Evolutionary conservation across 805 yeast genomes (phyloP).

Genomic region (Debaryomyces tyrocola): DNA sequence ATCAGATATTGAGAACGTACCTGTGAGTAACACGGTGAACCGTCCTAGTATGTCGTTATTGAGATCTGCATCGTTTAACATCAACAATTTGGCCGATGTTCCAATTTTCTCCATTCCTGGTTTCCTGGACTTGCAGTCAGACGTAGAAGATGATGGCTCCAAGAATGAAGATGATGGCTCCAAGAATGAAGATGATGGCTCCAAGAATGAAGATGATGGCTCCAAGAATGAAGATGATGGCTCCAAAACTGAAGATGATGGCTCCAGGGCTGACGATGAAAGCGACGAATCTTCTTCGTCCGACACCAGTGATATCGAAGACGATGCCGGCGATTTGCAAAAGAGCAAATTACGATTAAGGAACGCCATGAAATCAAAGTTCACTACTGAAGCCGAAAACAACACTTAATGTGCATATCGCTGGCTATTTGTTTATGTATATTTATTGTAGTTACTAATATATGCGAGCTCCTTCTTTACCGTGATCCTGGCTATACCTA

Average conservation of each 20-base stretch:
- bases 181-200: constrained; percentile 1
- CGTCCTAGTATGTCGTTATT: background rate
- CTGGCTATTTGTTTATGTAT: too few species aligned
- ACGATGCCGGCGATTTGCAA: background rate
- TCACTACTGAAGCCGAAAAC: background rate
- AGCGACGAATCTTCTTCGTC: too few species aligned
- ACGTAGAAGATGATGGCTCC: constrained; percentile 2
- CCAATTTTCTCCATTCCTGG: constrained; percentile 24
- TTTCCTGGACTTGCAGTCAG: constrained; percentile 4
- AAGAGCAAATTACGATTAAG: background rate
- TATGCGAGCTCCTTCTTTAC: too few species aligned
- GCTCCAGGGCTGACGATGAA: constrained; percentile 1
- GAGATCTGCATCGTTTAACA: background rate
- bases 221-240: background rate
- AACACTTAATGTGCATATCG: too few species aligned
- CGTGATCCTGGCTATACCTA: too few species aligned
- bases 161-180: background rate
- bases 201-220: constrained; percentile 1
- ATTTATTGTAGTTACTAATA: too few species aligned
- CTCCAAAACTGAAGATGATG: constrained; percentile 3
- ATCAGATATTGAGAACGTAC: background rate
- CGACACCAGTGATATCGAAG: background rate
- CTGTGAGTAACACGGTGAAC: background rate
- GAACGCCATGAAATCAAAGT: background rate
- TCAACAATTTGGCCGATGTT: constrained; percentile 23